Conservation (phyloP, 108 stramenopile species). For the Pseudonitzschia pungens region DNA sequence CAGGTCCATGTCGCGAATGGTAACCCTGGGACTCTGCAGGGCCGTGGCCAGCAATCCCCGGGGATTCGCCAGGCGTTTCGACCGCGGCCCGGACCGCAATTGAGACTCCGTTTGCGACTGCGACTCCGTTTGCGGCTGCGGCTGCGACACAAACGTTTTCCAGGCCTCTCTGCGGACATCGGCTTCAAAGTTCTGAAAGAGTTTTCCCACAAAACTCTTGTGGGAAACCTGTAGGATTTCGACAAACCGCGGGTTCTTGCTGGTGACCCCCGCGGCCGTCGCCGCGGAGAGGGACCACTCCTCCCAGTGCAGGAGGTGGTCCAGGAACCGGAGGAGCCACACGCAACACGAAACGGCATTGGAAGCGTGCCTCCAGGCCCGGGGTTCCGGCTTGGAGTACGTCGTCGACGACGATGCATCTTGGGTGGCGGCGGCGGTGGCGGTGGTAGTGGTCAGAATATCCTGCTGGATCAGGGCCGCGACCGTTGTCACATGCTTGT, state of each 20-base stretch:
- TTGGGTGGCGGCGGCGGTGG: too few species aligned
- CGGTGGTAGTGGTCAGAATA: constrained; percentile 24
- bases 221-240: constrained; percentile 46
- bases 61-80: constrained; percentile 18
- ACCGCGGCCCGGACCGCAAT: constrained; percentile 14
- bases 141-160: background rate
- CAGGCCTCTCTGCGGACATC: constrained; percentile 41
- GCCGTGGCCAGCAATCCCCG: constrained; percentile 1
- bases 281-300: constrained; percentile 12
- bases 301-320: constrained; percentile 54
- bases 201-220: constrained; percentile 42
- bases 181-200: constrained; percentile 32
- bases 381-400: constrained; percentile 16
- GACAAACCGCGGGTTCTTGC: constrained; percentile 39
- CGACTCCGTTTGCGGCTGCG: background rate
- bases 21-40: constrained; percentile 37
- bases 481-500: constrained; percentile 51
- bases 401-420: background rate
- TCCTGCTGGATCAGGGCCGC: constrained; percentile 45
- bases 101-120: background rate
- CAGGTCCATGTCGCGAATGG: constrained; percentile 46
- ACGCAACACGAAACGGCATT: constrained; percentile 45
- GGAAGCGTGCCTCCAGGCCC: constrained; percentile 35
- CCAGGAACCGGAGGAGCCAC: constrained; percentile 53
- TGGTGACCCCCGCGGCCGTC: background rate